phyloP scores from a whole-genome alignment of 108 stramenopile genomes.

The Nitzschia inconspicua region DNA sequence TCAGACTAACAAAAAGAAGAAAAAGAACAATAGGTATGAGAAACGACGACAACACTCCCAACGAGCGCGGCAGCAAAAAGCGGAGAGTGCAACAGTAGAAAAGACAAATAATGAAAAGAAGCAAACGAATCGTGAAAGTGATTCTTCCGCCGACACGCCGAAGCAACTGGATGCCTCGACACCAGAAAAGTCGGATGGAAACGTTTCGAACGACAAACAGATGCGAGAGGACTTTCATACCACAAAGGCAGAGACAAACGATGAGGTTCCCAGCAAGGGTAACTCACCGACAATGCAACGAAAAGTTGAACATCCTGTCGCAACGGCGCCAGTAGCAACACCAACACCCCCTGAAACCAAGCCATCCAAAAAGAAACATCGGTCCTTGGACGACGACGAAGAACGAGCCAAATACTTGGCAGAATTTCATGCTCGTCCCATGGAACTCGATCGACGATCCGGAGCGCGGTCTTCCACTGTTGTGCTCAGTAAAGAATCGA shows the following conservation, averaged over 20 bases:
- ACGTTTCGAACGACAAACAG: background rate
- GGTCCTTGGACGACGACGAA: conserved; percentile 23
- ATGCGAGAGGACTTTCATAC: background rate
- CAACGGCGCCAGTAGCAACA: background rate
- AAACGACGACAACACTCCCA: conserved; percentile 43
- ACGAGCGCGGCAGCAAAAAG: conserved; percentile 16
- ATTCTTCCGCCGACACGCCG: background rate
- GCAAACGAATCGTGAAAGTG: background rate
- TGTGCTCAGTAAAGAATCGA: conserved; percentile 23
- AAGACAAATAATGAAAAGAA: background rate
- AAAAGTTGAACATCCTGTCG: background rate
- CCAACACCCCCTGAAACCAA: background rate
- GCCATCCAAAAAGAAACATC: background rate
- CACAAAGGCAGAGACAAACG: too few relatives aligned
- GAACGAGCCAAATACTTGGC: conserved; percentile 68
- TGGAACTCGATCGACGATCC: conserved; percentile 73
- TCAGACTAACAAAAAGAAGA: conserved; percentile 17
- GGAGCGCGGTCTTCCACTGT: conserved; percentile 43
- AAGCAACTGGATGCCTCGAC: background rate
- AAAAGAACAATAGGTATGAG: conserved; percentile 74
- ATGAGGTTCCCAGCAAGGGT: too few relatives aligned
- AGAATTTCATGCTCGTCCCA: conserved; percentile 80
- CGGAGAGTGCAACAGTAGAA: conserved; percentile 1
- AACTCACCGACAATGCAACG: background rate
- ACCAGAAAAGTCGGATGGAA: background rate